Evolutionary conservation across 2,329 filamentous ascomycete species (phyloP).

Genomic region (Trichoderma koningiopsis): DNA sequence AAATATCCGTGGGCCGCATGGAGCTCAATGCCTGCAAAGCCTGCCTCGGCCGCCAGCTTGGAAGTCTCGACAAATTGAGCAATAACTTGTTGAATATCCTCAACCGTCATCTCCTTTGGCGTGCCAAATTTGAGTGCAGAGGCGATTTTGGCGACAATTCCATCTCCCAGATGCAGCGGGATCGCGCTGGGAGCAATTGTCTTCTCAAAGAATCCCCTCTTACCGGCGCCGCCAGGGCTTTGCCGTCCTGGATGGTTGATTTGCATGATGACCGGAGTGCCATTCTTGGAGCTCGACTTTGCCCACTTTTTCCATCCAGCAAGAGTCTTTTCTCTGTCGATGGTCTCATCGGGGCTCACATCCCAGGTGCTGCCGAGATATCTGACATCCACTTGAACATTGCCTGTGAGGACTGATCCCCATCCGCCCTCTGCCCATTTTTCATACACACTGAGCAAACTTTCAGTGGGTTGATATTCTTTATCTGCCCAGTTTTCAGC

Average conservation of each 20-base stretch:
- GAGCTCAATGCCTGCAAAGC: constrained; percentile 49
- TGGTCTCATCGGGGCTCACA: constrained; percentile 37
- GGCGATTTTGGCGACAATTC: constrained; percentile 39
- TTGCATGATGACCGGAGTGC: constrained; percentile 47
- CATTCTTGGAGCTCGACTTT: constrained; percentile 34
- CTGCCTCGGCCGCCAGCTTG: constrained; percentile 48
- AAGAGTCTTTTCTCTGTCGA: constrained; percentile 35
- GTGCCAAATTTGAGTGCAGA: constrained; percentile 50
- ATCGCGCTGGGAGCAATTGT: constrained; percentile 49
- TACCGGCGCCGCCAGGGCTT: constrained; percentile 44
- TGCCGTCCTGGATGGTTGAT: constrained; percentile 53
- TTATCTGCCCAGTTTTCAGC: constrained; percentile 47
- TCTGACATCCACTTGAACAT: constrained; percentile 47
- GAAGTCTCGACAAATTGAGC: constrained; percentile 56
- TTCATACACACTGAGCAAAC: constrained; percentile 50
- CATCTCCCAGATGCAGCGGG: constrained; percentile 45
- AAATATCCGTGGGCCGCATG: constrained; percentile 61
- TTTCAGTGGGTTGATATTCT: constrained; percentile 47
- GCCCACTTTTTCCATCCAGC: constrained; percentile 45
- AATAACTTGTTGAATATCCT: constrained; percentile 57
- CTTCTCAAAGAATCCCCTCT: constrained; percentile 41
- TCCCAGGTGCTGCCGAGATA: constrained; percentile 44
- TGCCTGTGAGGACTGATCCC: constrained; percentile 56
- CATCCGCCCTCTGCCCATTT: constrained; percentile 57
- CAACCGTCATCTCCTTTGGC: constrained; percentile 57